Evolutionary conservation across 1,139 yeast species (phyloP), one percentile per base, ranked within the genome.

Genomic region (Debaryomyces sp.): DNA sequence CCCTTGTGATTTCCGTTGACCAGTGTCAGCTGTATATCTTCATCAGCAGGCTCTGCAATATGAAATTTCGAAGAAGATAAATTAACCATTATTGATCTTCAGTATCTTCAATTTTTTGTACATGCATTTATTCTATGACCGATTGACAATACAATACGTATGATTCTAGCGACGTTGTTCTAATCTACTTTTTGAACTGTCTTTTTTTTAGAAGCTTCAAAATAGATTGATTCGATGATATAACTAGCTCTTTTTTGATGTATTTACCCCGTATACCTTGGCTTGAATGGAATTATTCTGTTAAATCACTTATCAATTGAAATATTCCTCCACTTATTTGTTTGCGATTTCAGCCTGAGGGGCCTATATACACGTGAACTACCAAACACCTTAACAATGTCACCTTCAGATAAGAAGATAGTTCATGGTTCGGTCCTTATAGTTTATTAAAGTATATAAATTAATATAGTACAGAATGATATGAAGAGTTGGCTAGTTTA

Each of bases 1-100:
- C 22, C n/a, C 43, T 41, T 41, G 8, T 18, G 43, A 21, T 30
- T 30, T 10, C 15, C 21, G 10, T 15, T 23, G 4, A 15, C 12
- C 30, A 17, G 21, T 9, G 35, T n/a, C 15, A 22, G 36, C 5
- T 21, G 27, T 13, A 30, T 30, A 21, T 41, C 43, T 5, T 41
- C 43, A n/a, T 41, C 43, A 32, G 21, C 30, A 23, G 15, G 12
- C 12, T 41, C 43, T 9, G 43, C 15, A 18, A 23, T 22, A 7
- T 41, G 34, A n/a, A 30, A 22, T 13, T 41, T 41, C 36, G 43
- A 30, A 21, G 43, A 41, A n/a, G 43, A 29, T 22, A 41, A 41
- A 30, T 41, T 41, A 29, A 41, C 43, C 43, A 41, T 41, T 41
- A 41, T 41, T 30, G 43, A 30, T 41, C 43, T 30, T 41, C 43